A percentile compares a stretch with the other conserved stretches of the same genome.
Conservation (phyloP, 2,329 filamentous ascomycete genomes). For the Blastomyces percursus region DNA sequence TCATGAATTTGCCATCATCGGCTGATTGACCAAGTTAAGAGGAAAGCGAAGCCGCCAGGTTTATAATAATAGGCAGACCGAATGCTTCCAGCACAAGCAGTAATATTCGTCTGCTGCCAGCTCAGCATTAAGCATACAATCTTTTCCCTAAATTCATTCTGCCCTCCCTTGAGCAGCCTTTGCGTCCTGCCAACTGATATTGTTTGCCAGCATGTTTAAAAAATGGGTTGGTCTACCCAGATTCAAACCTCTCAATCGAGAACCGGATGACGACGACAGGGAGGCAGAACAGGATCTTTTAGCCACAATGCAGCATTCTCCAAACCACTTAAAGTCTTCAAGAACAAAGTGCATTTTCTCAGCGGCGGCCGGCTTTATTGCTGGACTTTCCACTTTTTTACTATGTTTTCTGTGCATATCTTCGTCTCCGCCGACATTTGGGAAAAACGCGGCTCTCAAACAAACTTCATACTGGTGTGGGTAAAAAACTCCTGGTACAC, state of each 20-base stretch:
- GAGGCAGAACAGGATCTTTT: not conserved
- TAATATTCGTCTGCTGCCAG: not conserved
- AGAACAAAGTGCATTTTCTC: not conserved
- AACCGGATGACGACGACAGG: not conserved
- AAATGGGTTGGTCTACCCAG: not conserved
- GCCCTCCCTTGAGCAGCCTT: not conserved
- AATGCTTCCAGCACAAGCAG: not conserved
- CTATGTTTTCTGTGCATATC: not conserved
- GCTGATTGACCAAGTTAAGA: not conserved
- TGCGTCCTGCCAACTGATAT: not conserved
- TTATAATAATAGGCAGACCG: not conserved
- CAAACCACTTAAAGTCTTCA: not conserved
- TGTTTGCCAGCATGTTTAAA: not conserved
- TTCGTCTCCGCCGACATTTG: not conserved
- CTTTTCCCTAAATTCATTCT: not conserved
- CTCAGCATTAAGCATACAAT: not conserved
- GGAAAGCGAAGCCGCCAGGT: not conserved
- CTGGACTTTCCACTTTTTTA: not conserved
- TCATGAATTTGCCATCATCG: not conserved
- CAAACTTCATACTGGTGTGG: conserved; percentile 9
- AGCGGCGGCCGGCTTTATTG: not conserved
- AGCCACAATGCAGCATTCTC: not conserved
- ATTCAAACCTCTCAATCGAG: not conserved
- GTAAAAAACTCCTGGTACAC: not conserved
- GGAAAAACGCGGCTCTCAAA: conserved; percentile 5